Evolutionary conservation across 1,284 basidiomycete genomes (phyloP).

Genomic region (Ustilago xerochloae): DNA sequence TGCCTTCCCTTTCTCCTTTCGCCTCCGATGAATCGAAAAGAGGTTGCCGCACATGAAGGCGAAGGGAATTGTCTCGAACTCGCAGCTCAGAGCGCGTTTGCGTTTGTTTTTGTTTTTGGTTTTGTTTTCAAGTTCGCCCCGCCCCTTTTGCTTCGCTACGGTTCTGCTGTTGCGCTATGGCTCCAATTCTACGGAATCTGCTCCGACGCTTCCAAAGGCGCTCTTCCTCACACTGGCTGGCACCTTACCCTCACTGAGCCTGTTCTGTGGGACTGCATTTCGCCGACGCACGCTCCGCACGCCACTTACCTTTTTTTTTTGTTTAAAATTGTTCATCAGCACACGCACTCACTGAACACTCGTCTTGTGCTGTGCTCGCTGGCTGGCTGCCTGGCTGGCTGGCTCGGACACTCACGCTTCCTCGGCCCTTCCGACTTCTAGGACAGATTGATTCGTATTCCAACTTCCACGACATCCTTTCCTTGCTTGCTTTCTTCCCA

Average conservation of each 20-base stretch:
- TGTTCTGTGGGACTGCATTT: not conserved
- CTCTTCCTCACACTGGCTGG: not conserved
- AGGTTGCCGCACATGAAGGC: not conserved
- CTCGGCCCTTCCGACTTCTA: not conserved
- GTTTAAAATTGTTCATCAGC: not conserved
- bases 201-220: not conserved
- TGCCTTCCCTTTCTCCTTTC: too few species aligned
- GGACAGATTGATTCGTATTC: too few species aligned
- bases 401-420: not conserved
- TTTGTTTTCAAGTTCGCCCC: not conserved
- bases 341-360: not conserved
- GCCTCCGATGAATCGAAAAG: not conserved
- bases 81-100: not conserved
- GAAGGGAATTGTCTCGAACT: not conserved
- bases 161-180: not conserved
- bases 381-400: not conserved
- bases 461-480: too few species aligned
- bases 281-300: slow-evolving; percentile 3
- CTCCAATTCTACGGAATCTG: not conserved
- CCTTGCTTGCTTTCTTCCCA: not conserved
- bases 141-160: not conserved
- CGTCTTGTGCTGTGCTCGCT: too few species aligned
- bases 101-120: not conserved
- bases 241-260: too few species aligned
- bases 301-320: not conserved